phyloP scores from a whole-genome alignment of 106 monocot genomes.

The Gastrodia elata region DNA sequence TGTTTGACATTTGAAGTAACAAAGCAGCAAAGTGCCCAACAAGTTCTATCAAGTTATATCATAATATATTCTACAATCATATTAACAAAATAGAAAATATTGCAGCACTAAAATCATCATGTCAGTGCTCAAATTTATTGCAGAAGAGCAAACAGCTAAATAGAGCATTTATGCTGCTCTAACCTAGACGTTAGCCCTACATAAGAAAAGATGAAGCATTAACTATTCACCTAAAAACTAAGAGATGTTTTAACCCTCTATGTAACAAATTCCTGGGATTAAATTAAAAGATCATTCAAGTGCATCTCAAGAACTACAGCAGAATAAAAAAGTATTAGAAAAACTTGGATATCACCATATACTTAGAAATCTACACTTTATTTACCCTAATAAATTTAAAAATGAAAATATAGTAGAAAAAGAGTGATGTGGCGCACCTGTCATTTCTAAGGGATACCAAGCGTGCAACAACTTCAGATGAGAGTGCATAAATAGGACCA shows the following conservation, averaged over 20 bases:
- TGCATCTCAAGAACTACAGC: not conserved
- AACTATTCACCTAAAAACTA: not conserved
- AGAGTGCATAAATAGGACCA: conserved; percentile 93
- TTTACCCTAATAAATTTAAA: not conserved
- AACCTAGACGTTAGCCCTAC: too few relatives aligned
- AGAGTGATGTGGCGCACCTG: conserved; percentile 33
- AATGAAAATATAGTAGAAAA: not conserved
- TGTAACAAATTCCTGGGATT: not conserved
- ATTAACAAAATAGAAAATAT: not conserved
- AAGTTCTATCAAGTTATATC: not conserved
- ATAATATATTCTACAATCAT: not conserved
- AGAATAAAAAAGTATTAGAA: not conserved
- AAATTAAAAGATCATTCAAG: not conserved
- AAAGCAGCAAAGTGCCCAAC: not conserved
- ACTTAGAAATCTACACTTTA: not conserved
- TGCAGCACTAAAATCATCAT: not conserved
- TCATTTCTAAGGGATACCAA: conserved; percentile 63
- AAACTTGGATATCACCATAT: not conserved
- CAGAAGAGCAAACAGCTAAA: not conserved
- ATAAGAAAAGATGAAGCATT: too few relatives aligned
- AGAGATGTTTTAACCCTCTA: not conserved
- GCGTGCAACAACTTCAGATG: conserved; percentile 74
- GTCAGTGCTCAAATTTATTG: not conserved
- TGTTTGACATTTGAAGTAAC: too few relatives aligned
- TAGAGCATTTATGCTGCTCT: too few relatives aligned